Percentiles rank a stretch among this genome's conserved stretches.
Evolutionary conservation across 768 basidiomycete genomes (phyloP).

Genomic region (Tephrocybe sp.): DNA sequence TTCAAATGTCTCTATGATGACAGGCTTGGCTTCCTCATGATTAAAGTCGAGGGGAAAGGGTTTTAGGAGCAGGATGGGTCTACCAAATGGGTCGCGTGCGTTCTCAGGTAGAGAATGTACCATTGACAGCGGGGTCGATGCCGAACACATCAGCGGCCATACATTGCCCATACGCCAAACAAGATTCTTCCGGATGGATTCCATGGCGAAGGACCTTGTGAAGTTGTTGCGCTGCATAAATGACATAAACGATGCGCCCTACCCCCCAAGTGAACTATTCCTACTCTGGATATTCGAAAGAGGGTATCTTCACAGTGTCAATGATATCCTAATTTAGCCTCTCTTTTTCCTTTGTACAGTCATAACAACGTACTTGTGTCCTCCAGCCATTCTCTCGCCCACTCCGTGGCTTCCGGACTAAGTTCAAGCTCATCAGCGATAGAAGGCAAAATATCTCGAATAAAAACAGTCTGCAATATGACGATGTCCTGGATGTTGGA

Average conservation of each 20-base stretch:
- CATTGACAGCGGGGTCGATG: constrained; percentile 26
- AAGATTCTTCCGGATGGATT: constrained; percentile 52
- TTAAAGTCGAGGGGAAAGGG: constrained; percentile 39
- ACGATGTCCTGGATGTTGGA: constrained; percentile 44
- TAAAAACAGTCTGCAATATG: constrained; percentile 48
- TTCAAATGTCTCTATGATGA: constrained; percentile 52
- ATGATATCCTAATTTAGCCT: constrained; percentile 9
- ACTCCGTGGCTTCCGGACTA: constrained; percentile 40
- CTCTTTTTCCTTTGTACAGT: constrained; percentile 5
- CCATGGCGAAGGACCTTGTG: constrained; percentile 57
- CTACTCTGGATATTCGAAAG: constrained; percentile 63
- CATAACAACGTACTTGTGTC: constrained; percentile 54
- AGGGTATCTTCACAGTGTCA: constrained; percentile 39
- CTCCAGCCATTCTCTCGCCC: constrained; percentile 60
- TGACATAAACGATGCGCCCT: constrained; percentile 8
- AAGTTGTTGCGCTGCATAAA: constrained; percentile 61
- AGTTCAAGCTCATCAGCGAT: constrained; percentile 57
- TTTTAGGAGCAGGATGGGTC: constrained; percentile 60
- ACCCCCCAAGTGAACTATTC: constrained; percentile 21
- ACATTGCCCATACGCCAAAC: constrained; percentile 54
- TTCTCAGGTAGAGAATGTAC: constrained; percentile 54
- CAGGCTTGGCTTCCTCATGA: constrained; percentile 36
- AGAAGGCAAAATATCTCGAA: constrained; percentile 57
- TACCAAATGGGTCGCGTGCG: constrained; percentile 58
- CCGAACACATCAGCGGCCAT: constrained; percentile 30